phyloP scores from a whole-genome alignment of 768 basidiomycete genomes.

The Leccinum aurantiacum region DNA sequence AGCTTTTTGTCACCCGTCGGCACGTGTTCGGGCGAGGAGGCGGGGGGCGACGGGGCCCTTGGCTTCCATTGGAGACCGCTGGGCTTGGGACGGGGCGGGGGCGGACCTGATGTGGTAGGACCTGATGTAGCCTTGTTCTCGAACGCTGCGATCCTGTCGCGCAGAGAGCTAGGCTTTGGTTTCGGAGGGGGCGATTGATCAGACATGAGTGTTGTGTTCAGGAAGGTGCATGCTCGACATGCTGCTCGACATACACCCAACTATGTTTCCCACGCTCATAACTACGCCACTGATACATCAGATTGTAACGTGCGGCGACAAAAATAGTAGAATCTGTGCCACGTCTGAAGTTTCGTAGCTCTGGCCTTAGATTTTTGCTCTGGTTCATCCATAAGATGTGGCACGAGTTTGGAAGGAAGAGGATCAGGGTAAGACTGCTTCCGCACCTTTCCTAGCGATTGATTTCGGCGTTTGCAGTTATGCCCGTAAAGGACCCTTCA shows the following conservation, averaged over 20 bases:
- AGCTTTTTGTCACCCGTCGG: slow-evolving; percentile 26
- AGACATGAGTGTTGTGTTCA: slow-evolving; percentile 48
- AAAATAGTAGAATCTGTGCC: too few species aligned
- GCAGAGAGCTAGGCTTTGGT: slow-evolving; percentile 73
- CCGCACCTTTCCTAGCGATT: not conserved
- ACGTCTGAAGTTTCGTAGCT: slow-evolving; percentile 1
- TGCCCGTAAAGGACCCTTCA: slow-evolving; percentile 2
- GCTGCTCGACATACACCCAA: slow-evolving; percentile 14
- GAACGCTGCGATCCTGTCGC: slow-evolving; percentile 88
- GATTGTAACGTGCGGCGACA: too few species aligned
- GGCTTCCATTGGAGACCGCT: slow-evolving; percentile 74
- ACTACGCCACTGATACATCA: not conserved
- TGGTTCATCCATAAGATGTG: slow-evolving; percentile 24
- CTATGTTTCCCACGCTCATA: slow-evolving; percentile 25
- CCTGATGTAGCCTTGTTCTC: slow-evolving; percentile 54
- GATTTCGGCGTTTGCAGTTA: slow-evolving; percentile 4
- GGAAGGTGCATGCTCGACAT: slow-evolving; percentile 18
- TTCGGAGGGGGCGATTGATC: slow-evolving; percentile 57
- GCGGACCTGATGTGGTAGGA: slow-evolving; percentile 30
- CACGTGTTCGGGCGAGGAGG: slow-evolving; percentile 9
- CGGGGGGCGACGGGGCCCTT: slow-evolving; percentile 45
- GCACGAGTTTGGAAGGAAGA: not conserved
- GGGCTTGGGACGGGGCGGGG: slow-evolving; percentile 50
- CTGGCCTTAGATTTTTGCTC: slow-evolving; percentile 18
- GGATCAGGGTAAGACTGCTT: slow-evolving; percentile 6